These are phyloP conservation scores for Xylaria hypoxylon DNA, from an alignment of 2,329 filamentous ascomycete species.

Conservation along the genomic window DNA sequence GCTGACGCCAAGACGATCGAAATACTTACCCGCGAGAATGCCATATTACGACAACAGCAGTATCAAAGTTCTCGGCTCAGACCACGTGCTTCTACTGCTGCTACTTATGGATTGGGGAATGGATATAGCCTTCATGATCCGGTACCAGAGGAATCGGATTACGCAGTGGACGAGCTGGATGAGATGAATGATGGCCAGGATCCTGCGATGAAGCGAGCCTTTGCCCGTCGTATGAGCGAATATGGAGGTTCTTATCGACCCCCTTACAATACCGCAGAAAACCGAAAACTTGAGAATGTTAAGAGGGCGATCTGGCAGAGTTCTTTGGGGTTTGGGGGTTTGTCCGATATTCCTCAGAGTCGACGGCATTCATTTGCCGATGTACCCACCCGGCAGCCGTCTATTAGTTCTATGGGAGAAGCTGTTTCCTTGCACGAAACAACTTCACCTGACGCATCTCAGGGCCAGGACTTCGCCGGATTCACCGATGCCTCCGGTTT, in stretches of 20 bases:
- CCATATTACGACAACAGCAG: slow-evolving; percentile 67
- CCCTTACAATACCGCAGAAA: slow-evolving; percentile 65
- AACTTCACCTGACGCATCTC: slow-evolving; percentile 57
- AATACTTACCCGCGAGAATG: slow-evolving; percentile 71
- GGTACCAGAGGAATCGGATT: slow-evolving; percentile 75
- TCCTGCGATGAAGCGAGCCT: slow-evolving; percentile 58
- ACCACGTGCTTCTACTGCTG: slow-evolving; percentile 68
- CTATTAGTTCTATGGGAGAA: slow-evolving; percentile 71
- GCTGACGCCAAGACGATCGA: slow-evolving; percentile 73
- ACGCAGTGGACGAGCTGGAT: slow-evolving; percentile 78
- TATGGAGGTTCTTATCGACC: slow-evolving; percentile 61
- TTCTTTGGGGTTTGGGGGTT: slow-evolving; percentile 72
- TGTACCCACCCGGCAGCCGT: slow-evolving; percentile 72
- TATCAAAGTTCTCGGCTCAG: slow-evolving; percentile 67
- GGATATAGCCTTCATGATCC: slow-evolving; percentile 69
- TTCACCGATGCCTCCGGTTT: slow-evolving; percentile 57
- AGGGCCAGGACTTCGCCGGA: slow-evolving; percentile 57
- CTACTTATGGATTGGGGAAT: slow-evolving; percentile 65
- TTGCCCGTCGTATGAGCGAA: slow-evolving; percentile 68
- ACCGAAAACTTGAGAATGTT: slow-evolving; percentile 71
- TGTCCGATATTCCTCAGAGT: slow-evolving; percentile 75
- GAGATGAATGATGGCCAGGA: slow-evolving; percentile 67
- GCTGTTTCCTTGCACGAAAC: slow-evolving; percentile 60
- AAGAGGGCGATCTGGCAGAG: slow-evolving; percentile 79
- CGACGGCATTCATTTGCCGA: slow-evolving; percentile 84